Base-by-base conservation (phyloP, 768 basidiomycete species). In the Calocybe cyanea region DNA sequence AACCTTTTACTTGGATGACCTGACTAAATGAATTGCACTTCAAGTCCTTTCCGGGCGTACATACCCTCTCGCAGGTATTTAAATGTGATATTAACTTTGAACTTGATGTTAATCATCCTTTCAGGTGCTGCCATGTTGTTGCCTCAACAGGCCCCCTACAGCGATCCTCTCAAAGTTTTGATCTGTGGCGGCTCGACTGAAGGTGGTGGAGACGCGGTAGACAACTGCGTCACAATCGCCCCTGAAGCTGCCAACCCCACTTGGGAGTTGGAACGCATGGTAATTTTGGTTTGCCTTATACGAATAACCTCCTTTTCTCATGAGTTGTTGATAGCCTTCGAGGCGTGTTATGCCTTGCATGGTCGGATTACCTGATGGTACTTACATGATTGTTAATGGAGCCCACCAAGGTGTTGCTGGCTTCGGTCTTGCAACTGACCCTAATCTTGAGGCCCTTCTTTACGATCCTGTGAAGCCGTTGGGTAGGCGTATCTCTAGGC, bases 241-340 rank as follows among this genome's bases (percentile, higher is more conserved):
- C 88, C 88, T 0, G 88, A 91, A 57, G 77, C 55, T 0, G 30
- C 57, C 1, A 80, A 82, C 41, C 60, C 85, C 1, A 72, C 73
- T 1, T 91, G 88, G 88, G 71, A 71, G 0, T 28, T 90, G 7
- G 88, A 91, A 60, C 78, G 88, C 40, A 90, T 90, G 88, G 87
- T 87, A 33, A 38, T 80, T 63, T 14, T 7, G n/a, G n/a, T n/a
- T n/a, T n/a, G n/a, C n/a, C n/a, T n/a, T n/a, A n/a, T n/a, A n/a
- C n/a, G n/a, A n/a, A n/a, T n/a, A n/a, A n/a, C n/a, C n/a, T n/a
- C n/a, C n/a, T n/a, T n/a, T n/a, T n/a, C n/a, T n/a, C n/a, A n/a
- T n/a, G n/a, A n/a, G n/a, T n/a, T n/a, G n/a, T 42, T 25, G 46
- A 1, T 46, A 85, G 84, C 84, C 83, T 4, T 83, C 80, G 0